Base-by-base conservation (phyloP, 768 basidiomycete species). In the Lepiota venenata region DNA sequence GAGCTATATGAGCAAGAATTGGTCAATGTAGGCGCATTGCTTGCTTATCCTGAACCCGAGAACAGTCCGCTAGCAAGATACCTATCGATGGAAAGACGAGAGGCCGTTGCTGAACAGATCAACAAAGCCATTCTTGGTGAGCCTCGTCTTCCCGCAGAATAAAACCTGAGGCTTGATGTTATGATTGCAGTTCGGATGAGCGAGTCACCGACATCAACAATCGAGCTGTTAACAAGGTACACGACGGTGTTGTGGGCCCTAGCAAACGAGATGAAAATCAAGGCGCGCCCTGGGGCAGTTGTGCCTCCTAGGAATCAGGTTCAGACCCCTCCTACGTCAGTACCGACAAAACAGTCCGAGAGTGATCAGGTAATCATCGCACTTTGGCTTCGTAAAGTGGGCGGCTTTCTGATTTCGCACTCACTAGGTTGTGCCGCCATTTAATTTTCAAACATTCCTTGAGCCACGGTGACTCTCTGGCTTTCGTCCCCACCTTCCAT, bases 31-130 rank as follows among this genome's bases (percentile, higher is more conserved):
- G 78, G 82, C 15, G 87, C 87, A 0, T 69, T 98, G 27, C 74
- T 98, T 41, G 92, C 87, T n/a, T 97, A 96, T 68, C 79, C 77
- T 36, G 77, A 85, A 16, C 90, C 93, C 0, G 91, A 91, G 62
- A 80, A 74, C 36, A 91, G 91, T 61, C 79, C 87, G 0, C 77
- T 93, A 62, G 74, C 80, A 14, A 83, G 78, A 52, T 98, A 95
- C 69, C 68, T 97, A 56, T 78, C 80, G 36, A 85, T 87, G 66
- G 82, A 82, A 49, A 75, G 94, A 63, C 80, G 94, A 56, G 87
- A 90, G 58, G 82, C 81, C 4, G 80, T 97, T 18, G 93, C 93
- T 4, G 88, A 92, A 54, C 90, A 94, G 70, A 85, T 98, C 39
- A 89, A 95, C 59, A 77, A 82, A 41, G 94, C 93, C 14, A 88